Percentiles rank a stretch among this genome's conserved stretches.
Conservation (phyloP, 371 early-diverging fungal genomes). For the Dinochytrium kinnereticum region DNA sequence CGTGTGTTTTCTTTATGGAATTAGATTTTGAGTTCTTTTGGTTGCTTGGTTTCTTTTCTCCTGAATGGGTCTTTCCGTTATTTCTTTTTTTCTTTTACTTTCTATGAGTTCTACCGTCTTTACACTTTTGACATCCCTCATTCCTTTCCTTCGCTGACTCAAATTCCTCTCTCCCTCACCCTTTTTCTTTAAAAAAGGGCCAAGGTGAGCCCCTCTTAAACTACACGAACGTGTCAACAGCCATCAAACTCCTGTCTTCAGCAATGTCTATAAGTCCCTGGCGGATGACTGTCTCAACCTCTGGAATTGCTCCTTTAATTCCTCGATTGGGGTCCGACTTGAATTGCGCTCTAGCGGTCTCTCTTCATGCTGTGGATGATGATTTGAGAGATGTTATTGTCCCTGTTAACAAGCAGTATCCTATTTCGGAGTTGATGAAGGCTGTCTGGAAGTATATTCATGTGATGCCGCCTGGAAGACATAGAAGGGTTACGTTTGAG, state of each 20-base stretch:
- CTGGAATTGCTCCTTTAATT: slow-evolving; percentile 84
- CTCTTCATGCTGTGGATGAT: slow-evolving; percentile 83
- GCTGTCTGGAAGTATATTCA: slow-evolving; percentile 66
- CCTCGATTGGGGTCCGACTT: slow-evolving; percentile 71
- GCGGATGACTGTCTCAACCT: slow-evolving; percentile 84
- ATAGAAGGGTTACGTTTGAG: slow-evolving; percentile 51
- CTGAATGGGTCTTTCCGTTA: too few relatives aligned
- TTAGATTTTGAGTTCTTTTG: too few relatives aligned
- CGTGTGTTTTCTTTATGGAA: too few relatives aligned
- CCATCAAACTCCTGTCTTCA: slow-evolving; percentile 70
- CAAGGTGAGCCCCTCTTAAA: slow-evolving; percentile 90
- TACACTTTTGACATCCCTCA: too few relatives aligned
- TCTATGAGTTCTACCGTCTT: too few relatives aligned
- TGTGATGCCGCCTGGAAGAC: slow-evolving; percentile 15
- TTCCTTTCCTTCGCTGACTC: too few relatives aligned
- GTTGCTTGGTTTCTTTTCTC: too few relatives aligned
- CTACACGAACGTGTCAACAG: slow-evolving; percentile 69
- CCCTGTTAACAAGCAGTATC: slow-evolving; percentile 84
- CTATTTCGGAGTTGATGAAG: slow-evolving; percentile 66
- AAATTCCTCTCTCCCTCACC: neutral
- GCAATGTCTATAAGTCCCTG: slow-evolving; percentile 62
- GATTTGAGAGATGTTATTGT: slow-evolving; percentile 76
- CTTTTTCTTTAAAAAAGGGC: slow-evolving; percentile 21
- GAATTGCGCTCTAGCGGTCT: slow-evolving; percentile 76
- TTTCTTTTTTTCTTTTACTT: too few relatives aligned